Conservation (phyloP, 1,139 yeast species). For the Geotrichum restrictum region DNA sequence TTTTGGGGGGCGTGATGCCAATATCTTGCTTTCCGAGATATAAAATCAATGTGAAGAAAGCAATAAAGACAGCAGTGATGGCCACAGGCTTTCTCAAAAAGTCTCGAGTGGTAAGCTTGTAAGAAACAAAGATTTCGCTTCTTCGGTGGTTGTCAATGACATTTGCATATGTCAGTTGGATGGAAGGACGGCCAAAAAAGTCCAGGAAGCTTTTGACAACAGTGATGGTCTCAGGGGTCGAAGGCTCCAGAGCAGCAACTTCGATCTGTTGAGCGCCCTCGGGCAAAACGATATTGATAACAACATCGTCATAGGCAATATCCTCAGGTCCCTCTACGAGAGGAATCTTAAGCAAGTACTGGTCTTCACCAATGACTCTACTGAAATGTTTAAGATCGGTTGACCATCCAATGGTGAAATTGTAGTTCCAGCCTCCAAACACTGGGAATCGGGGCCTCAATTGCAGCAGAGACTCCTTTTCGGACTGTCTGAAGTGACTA, state of each 20-base stretch:
- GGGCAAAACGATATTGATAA: conserved; percentile 69
- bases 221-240: conserved; percentile 42
- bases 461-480: conserved; percentile 43
- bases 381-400: conserved; percentile 52
- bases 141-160: conserved; percentile 66
- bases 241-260: conserved; percentile 29
- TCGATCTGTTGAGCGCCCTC: conserved; percentile 66
- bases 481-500: conserved; percentile 45
- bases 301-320: conserved; percentile 57
- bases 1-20: conserved; percentile 25
- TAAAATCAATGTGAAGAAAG: conserved; percentile 58
- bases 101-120: conserved; percentile 53
- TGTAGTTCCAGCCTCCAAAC: conserved; percentile 94
- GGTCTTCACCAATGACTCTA: conserved; percentile 44
- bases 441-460: conserved; percentile 86
- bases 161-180: conserved; percentile 58
- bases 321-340: conserved; percentile 69
- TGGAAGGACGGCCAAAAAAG: conserved; percentile 75
- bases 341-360: conserved; percentile 65
- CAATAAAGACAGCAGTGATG: conserved; percentile 60
- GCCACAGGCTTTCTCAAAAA: conserved; percentile 63
- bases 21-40: conserved; percentile 46
- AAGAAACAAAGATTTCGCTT: conserved; percentile 57
- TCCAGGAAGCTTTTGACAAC: conserved; percentile 55
- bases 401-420: conserved; percentile 93